phyloP scores from a whole-genome alignment of 192 early-diverging fungal species.

The Oehlia diaphana region DNA sequence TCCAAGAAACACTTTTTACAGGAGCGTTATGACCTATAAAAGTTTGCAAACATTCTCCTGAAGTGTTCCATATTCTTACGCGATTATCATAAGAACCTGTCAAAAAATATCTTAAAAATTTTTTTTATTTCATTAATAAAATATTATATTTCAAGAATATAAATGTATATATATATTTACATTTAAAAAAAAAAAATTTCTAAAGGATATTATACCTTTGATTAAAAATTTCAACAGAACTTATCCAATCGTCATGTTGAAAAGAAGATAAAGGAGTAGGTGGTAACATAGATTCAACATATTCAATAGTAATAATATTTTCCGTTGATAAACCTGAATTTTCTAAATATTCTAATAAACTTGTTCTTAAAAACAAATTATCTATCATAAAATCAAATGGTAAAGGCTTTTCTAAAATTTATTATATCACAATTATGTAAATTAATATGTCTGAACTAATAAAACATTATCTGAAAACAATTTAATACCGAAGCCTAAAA shows the following conservation, averaged over 20 bases:
- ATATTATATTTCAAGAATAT: neutral
- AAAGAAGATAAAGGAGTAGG: constrained; percentile 76
- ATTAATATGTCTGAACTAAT: neutral
- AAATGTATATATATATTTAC: too few species aligned
- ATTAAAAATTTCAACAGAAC: constrained; percentile 60
- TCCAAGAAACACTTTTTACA: constrained; percentile 77
- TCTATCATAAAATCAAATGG: constrained; percentile 95
- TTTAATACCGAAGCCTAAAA: constrained; percentile 54
- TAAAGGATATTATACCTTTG: constrained; percentile 13
- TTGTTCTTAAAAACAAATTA: constrained; percentile 84
- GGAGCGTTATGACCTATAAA: constrained; percentile 69
- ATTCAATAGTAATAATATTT: constrained; percentile 85
- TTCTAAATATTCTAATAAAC: constrained; percentile 73
- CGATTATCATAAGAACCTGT: constrained; percentile 85
- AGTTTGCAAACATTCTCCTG: constrained; percentile 65
- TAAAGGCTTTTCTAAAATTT: constrained; percentile 62
- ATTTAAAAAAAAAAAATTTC: neutral
- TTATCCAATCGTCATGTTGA: constrained; percentile 96
- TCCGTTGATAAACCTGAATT: constrained; percentile 71
- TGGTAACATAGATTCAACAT: constrained; percentile 89
- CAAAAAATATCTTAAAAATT: constrained; percentile 50
- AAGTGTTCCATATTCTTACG: constrained; percentile 81
- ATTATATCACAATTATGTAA: neutral
- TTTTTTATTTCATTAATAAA: neutral
- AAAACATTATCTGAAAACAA: neutral